Percentiles rank a stretch among this genome's conserved stretches.
Conservation (phyloP, 768 basidiomycete species). For the Calvatia gigantea region DNA sequence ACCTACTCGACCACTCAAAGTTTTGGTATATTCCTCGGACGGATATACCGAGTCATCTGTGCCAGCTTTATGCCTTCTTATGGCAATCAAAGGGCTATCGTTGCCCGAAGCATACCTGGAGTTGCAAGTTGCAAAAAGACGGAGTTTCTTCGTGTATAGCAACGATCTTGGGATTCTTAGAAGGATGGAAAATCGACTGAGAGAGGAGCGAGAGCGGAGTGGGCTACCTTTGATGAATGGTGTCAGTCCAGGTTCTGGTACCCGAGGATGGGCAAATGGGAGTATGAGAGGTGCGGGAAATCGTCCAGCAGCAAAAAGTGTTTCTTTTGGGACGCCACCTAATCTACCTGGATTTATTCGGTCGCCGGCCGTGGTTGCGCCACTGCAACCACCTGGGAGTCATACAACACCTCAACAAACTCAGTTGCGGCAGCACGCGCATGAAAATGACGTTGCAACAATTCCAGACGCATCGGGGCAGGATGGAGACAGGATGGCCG, state of each 20-base stretch:
- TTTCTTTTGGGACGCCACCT: slow-evolving; percentile 40
- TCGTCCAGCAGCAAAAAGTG: slow-evolving; percentile 47
- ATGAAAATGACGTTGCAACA: not conserved
- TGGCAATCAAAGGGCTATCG: slow-evolving; percentile 63
- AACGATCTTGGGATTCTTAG: slow-evolving; percentile 71
- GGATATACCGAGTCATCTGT: slow-evolving; percentile 93
- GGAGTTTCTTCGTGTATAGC: slow-evolving; percentile 92
- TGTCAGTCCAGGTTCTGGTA: not conserved
- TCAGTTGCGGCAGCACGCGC: not conserved
- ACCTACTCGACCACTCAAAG: slow-evolving; percentile 62
- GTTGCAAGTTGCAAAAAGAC: slow-evolving; percentile 73
- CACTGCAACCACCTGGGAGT: slow-evolving; percentile 6
- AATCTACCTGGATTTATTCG: slow-evolving; percentile 12
- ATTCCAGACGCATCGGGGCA: not conserved
- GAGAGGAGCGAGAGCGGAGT: slow-evolving; percentile 36
- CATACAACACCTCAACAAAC: not conserved
- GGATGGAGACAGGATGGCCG: not conserved
- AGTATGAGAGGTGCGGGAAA: slow-evolving; percentile 19
- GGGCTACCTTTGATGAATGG: slow-evolving; percentile 13
- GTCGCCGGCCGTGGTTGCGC: slow-evolving; percentile 11
- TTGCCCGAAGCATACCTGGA: slow-evolving; percentile 92
- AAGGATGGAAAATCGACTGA: slow-evolving; percentile 56
- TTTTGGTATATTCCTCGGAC: slow-evolving; percentile 80
- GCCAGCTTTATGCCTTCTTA: slow-evolving; percentile 81
- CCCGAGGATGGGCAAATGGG: slow-evolving; percentile 11